Conservation (phyloP, 768 basidiomycete species). For the Suillus paluster region DNA sequence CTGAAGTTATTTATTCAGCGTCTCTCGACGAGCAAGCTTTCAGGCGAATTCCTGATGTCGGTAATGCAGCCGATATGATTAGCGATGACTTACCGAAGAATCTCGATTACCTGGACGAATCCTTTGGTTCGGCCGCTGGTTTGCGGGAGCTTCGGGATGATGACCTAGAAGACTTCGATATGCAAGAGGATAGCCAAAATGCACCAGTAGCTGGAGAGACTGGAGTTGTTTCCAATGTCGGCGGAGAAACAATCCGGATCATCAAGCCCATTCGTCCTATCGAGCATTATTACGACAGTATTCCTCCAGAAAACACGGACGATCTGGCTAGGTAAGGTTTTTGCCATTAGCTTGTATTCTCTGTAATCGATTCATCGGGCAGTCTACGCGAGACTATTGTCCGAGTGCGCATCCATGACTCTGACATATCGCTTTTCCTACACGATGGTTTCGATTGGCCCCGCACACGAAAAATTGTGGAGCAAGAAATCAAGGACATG, state of each 20-base stretch:
- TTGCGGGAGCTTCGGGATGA: constrained; percentile 74
- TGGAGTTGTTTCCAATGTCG: constrained; percentile 60
- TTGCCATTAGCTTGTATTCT: constrained; percentile 2
- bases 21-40: constrained; percentile 88
- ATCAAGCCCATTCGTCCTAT: constrained; percentile 66
- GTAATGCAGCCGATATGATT: constrained; percentile 85
- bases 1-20: constrained; percentile 41
- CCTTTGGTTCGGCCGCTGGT: constrained; percentile 79
- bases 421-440: constrained; percentile 69
- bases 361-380: constrained; percentile 12
- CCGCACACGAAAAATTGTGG: constrained; percentile 82
- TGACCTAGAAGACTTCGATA: constrained; percentile 70
- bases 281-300: constrained; percentile 74
- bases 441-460: constrained; percentile 97
- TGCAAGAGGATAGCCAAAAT: constrained; percentile 20
- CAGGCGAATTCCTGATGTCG: constrained; percentile 71
- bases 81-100: constrained; percentile 91
- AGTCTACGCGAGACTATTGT: constrained; percentile 53
- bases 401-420: constrained; percentile 61
- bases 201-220: constrained; percentile 33
- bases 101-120: constrained; percentile 82
- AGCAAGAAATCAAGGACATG: constrained; percentile 88
- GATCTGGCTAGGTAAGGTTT: constrained; percentile 51
- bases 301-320: constrained; percentile 58
- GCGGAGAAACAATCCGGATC: constrained; percentile 87